Percentiles rank a stretch among this genome's conserved stretches.
Evolutionary conservation across 2,329 filamentous ascomycete species (phyloP).

Genomic region (Grosmannia clavigera): DNA sequence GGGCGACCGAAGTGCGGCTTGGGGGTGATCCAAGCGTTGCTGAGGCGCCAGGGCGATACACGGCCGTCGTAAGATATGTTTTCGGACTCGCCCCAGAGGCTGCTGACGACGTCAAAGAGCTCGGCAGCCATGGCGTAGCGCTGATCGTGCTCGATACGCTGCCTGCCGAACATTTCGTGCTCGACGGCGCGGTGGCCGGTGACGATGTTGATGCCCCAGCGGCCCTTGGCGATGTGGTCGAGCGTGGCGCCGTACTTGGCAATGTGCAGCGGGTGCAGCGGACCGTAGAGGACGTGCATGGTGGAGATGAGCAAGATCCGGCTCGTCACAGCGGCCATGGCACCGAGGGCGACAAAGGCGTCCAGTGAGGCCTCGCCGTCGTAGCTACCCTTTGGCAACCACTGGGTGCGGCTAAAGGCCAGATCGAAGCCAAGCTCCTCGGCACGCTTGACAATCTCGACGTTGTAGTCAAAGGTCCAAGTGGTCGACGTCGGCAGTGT

Average conservation of each 20-base stretch:
- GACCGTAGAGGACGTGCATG: not conserved
- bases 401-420: not conserved
- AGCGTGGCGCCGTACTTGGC: not conserved
- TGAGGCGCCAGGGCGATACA: not conserved
- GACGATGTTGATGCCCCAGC: conserved; percentile 1
- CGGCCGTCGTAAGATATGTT: not conserved
- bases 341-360: not conserved
- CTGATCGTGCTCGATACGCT: not conserved
- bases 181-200: not conserved
- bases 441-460: not conserved
- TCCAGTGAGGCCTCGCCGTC: not conserved
- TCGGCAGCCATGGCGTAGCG: not conserved
- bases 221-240: not conserved
- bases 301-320: not conserved
- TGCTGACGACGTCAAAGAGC: not conserved
- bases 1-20: not conserved
- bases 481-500: not conserved
- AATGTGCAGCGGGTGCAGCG: not conserved
- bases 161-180: not conserved
- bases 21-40: not conserved
- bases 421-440: not conserved
- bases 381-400: not conserved
- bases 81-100: conserved; percentile 1
- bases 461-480: not conserved
- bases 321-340: not conserved